Base-by-base conservation (phyloP, 805 yeast genomes). In the Hanseniaspora guilliermondii region DNA sequence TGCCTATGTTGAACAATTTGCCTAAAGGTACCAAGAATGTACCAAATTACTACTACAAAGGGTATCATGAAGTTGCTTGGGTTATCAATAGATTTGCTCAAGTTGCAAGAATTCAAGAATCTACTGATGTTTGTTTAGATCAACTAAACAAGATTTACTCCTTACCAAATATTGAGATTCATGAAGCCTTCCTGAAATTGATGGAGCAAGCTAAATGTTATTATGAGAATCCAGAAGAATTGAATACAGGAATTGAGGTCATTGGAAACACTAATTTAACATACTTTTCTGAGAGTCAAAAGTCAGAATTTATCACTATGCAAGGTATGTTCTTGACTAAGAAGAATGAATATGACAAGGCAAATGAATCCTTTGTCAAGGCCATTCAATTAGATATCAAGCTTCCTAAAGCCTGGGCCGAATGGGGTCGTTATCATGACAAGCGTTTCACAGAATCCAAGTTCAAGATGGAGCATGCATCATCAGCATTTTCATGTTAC, bases 41-140 rank as follows among this genome's bases (percentile, higher is more conserved):
- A 32, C 87, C 87, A 65, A 88, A 97, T 1, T 89, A 88, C 64
- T 97, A 96, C 0, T 94, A 91, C 69, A 76, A 98, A 59, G 99
- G 99, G 0, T 93, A 87, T 70, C 99, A 93, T 66, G 99, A 93
- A 68, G 87, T 91, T 67, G 98, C 98, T 0, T 94, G 98, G 97
- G 96, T 93, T 7, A 91, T 93, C 63, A 93, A 93, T 69, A 72
- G 97, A 53, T 93, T 93, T 73, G 98, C 99, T 0, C 98, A 93
- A 70, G 97, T 94, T 53, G 97, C 98, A 0, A 78, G 98, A 59
- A 87, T 88, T 67, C 99, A 93, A 67, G 83, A 86, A 59, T 86
- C 93, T 94, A 86, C 96, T 1, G 97, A 93, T 55, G 98, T 94
- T 39, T 93, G 98, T 70, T 81, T 91, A 59, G 85, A 80, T 58